Evolutionary conservation across 2,329 filamentous ascomycete genomes (phyloP).

Genomic region (Fusarium clavum): DNA sequence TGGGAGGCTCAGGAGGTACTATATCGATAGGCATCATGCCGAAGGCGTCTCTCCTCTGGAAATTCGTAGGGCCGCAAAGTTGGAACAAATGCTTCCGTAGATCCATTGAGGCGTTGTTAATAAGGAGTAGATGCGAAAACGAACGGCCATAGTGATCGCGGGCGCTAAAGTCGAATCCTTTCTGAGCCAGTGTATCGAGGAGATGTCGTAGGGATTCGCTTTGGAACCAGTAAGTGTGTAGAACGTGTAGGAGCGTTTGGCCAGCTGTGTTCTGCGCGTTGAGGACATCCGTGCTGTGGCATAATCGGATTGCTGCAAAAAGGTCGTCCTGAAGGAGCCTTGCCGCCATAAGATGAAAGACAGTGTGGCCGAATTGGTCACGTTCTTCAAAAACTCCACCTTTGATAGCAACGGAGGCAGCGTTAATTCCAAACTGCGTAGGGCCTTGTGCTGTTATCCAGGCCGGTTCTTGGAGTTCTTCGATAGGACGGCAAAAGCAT

Average conservation of each 20-base stretch:
- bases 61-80: conserved; percentile 47
- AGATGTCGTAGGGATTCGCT: conserved; percentile 47
- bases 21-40: conserved; percentile 46
- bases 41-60: conserved; percentile 63
- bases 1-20: not conserved
- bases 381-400: conserved; percentile 25
- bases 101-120: conserved; percentile 46
- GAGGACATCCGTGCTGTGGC: conserved; percentile 37
- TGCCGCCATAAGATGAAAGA: conserved; percentile 60
- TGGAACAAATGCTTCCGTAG: conserved; percentile 46
- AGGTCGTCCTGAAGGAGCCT: conserved; percentile 47
- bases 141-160: conserved; percentile 65
- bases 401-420: conserved; percentile 21
- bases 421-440: conserved; percentile 23
- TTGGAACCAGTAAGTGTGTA: conserved; percentile 53
- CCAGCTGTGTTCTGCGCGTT: conserved; percentile 56
- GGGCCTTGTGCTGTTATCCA: conserved; percentile 50
- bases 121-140: conserved; percentile 60
- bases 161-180: conserved; percentile 50
- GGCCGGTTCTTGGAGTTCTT: conserved; percentile 41
- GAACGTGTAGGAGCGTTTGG: conserved; percentile 62
- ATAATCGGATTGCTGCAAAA: conserved; percentile 41
- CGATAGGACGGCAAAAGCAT: conserved; percentile 48
- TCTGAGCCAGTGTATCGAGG: conserved; percentile 30
- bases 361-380: conserved; percentile 62